Conservation (phyloP, 139 green algal genomes). For the Picochlorum sp. region DNA sequence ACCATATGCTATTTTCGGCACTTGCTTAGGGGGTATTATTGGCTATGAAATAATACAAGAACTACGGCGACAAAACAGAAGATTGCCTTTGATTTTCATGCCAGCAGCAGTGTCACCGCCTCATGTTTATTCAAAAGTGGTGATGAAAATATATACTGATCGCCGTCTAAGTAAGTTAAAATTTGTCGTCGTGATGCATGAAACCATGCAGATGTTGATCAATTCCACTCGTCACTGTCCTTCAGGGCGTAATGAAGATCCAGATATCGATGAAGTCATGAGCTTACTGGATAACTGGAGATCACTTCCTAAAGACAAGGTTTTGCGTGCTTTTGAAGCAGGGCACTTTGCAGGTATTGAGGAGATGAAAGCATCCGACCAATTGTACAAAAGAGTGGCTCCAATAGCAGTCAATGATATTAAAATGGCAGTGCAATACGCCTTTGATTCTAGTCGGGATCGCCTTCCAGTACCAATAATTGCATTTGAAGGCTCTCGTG, state of each 20-base stretch:
- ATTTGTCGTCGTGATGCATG: too few relatives aligned
- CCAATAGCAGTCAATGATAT: constrained; percentile 36
- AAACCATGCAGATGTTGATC: background rate
- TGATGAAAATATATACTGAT: constrained; percentile 30
- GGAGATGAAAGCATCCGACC: constrained; percentile 30
- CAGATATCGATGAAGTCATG: constrained; percentile 15
- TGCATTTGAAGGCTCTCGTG: constrained; percentile 18
- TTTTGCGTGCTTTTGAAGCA: constrained; percentile 29
- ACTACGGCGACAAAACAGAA: background rate
- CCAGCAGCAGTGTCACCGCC: constrained; percentile 30
- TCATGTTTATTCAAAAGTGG: constrained; percentile 24
- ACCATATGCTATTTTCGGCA: constrained; percentile 34
- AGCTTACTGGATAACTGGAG: constrained; percentile 15
- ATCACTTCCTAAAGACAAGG: constrained; percentile 4
- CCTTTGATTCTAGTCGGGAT: background rate
- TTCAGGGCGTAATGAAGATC: constrained; percentile 1
- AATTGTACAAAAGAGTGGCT: constrained; percentile 30
- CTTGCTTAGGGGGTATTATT: constrained; percentile 31
- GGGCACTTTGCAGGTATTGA: constrained; percentile 35
- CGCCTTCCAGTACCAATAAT: constrained; percentile 10
- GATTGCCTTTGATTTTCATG: constrained; percentile 21
- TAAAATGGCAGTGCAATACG: constrained; percentile 38
- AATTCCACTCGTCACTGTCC: too few relatives aligned
- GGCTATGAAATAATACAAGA: constrained; percentile 26
- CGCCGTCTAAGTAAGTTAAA: constrained; percentile 7